Base-by-base conservation (phyloP, 371 early-diverging fungal genomes). In the Paramicrosporidium saccamoebae region DNA sequence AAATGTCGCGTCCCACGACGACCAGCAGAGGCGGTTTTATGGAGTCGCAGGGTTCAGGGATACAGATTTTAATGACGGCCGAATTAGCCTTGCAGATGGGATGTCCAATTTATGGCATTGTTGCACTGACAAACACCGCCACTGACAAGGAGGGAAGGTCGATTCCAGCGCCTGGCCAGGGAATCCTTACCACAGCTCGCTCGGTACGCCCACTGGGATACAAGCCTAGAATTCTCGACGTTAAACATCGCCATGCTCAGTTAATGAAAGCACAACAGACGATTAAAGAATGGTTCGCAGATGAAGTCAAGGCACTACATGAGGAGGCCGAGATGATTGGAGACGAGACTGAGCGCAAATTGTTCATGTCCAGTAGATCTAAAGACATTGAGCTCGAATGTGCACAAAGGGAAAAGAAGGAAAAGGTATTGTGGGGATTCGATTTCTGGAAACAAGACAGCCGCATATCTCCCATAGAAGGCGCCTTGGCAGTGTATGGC, bases 111-210 rank as follows among this genome's bases (percentile, higher is more conserved):
- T 78, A 79, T 28, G 82, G 69, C 53, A 66, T 86, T 32, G 50
- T 86, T 33, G 84, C 73, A 25, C 51, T 66, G 27, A 72, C 72
- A 32, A 75, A 67, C 51, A 82, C 84, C 26, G 81, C 88, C 19
- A 71, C 75, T 23, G 88, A 86, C 47, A 86, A 86, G 58, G 73
- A 79, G 52, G 82, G 84, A 22, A 69, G 82, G 29, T 75, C 77
- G 7, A 63, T 82, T 11, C 88, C 84, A 13, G 84, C 84, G 23
- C 88, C 88, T 30, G 84, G 82, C 32, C 73, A 81, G 38, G 82
- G 84, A 51, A 65, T 84, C 26, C 45, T 86, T 32, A 81, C 88
- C 20, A 78, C 84, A 14, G 84, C 84, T 32, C 64, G 77, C 29
- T 82, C 82, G 43, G 36, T 35, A 21, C 64, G 65, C 16, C 82